phyloP scores from a whole-genome alignment of 345 rosid genomes.

The Salix exigua region DNA sequence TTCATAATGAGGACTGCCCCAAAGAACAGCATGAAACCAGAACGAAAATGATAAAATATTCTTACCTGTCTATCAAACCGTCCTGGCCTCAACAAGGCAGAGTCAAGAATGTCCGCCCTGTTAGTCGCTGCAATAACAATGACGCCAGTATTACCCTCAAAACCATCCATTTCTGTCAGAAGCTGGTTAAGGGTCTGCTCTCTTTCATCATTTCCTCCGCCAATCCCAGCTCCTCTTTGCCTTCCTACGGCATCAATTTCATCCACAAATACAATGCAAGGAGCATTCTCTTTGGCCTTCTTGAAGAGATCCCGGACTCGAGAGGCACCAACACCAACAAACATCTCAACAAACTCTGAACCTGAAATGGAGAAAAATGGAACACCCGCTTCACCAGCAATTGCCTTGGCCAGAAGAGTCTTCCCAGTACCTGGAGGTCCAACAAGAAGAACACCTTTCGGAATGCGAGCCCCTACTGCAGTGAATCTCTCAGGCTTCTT shows the following conservation, averaged over 20 bases:
- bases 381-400: conserved; percentile 98
- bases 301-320: conserved; percentile 92
- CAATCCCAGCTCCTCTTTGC: conserved; percentile 91
- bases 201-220: conserved; percentile 98
- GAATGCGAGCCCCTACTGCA: conserved; percentile 91
- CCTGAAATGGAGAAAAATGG: conserved; percentile 95
- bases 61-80: conserved; percentile 91
- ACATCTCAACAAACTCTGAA: conserved; percentile 99
- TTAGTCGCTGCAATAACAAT: conserved; percentile 94
- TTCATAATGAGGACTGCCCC: conserved; percentile 14
- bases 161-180: conserved; percentile 97
- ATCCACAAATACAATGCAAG: conserved; percentile 96
- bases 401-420: conserved; percentile 96
- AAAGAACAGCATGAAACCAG: background rate
- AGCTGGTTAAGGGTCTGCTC: conserved; percentile 98
- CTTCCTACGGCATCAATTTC: conserved; percentile 99
- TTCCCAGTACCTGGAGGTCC: conserved; percentile 99
- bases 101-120: conserved; percentile 89
- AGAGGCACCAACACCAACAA: conserved; percentile 98
- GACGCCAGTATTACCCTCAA: conserved; percentile 92
- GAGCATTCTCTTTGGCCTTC: conserved; percentile 93
- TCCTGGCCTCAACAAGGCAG: conserved; percentile 90
- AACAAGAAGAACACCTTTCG: conserved; percentile 93
- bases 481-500: conserved; percentile 99
- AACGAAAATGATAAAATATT: background rate